Evolutionary conservation across 148 eudicot genomes (phyloP).

Genomic region (Vaccinium macrocarpon): DNA sequence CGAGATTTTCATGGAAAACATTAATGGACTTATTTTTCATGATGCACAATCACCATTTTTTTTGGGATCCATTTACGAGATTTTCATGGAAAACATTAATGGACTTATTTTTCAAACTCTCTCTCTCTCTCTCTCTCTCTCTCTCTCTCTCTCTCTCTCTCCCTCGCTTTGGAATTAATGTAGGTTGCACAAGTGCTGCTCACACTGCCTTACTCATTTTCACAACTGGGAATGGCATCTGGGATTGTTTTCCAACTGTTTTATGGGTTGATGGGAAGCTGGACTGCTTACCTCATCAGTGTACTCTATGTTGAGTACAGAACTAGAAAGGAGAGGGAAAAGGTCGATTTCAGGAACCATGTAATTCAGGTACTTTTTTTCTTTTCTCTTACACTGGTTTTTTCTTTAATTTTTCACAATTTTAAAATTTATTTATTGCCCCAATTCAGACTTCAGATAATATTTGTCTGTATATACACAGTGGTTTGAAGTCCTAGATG

Average conservation of each 20-base stretch:
- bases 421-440: background rate
- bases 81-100: background rate
- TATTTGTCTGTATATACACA: slow-evolving; percentile 26
- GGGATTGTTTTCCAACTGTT: slow-evolving; percentile 62
- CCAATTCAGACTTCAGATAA: background rate
- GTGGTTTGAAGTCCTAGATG: slow-evolving; percentile 87
- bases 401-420: background rate
- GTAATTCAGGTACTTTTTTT: slow-evolving; percentile 56
- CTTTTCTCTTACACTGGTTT: too few relatives aligned
- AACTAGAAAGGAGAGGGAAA: slow-evolving; percentile 68
- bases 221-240: slow-evolving; percentile 63
- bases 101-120: background rate
- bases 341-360: slow-evolving; percentile 70
- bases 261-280: slow-evolving; percentile 67
- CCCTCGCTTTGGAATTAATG: background rate
- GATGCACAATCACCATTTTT: background rate
- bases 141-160: slow-evolving; percentile 5
- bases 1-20: background rate
- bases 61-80: background rate
- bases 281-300: slow-evolving; percentile 76
- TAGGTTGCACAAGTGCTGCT: slow-evolving; percentile 60
- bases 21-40: background rate
- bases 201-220: slow-evolving; percentile 60
- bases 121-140: background rate
- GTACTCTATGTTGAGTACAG: slow-evolving; percentile 70